phyloP scores from a whole-genome alignment of 2,329 filamentous ascomycete species.

The Bipolaris oryzae region DNA sequence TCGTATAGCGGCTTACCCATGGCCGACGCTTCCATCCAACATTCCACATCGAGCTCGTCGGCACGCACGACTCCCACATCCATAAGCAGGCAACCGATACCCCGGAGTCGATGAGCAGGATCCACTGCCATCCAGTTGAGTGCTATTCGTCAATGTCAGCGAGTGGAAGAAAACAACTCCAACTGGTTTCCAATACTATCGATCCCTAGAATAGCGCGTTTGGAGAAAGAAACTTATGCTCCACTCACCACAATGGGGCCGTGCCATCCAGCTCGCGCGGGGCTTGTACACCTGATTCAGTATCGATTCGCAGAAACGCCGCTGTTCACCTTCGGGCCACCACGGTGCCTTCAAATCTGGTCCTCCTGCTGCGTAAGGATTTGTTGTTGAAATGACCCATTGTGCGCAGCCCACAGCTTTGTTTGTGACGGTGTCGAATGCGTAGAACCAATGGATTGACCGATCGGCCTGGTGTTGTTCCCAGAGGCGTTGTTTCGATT shows the following conservation, averaged over 20 bases:
- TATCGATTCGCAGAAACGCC: conserved; percentile 42
- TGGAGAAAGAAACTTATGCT: conserved; percentile 10
- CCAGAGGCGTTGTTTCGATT: conserved; percentile 44
- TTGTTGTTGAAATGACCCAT: conserved; percentile 37
- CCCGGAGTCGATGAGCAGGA: conserved; percentile 44
- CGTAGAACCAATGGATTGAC: conserved; percentile 44
- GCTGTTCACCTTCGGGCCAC: conserved; percentile 45
- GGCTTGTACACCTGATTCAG: conserved; percentile 43
- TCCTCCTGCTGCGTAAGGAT: conserved; percentile 40
- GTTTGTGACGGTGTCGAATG: conserved; percentile 30
- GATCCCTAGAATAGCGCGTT: conserved; percentile 3
- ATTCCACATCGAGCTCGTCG: conserved; percentile 43
- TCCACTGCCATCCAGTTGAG: conserved; percentile 48
- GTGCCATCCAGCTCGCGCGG: conserved; percentile 41
- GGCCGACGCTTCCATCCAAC: conserved; percentile 48
- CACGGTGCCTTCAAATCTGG: conserved; percentile 38
- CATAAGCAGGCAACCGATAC: conserved; percentile 47
- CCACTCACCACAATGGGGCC: conserved; percentile 42
- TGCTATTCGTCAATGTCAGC: conserved; percentile 29
- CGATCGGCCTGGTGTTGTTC: conserved; percentile 31
- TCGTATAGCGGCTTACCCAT: conserved; percentile 49
- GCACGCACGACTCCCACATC: conserved; percentile 41
- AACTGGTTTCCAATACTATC: neutral
- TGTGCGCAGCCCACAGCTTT: conserved; percentile 39
- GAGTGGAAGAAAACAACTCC: neutral